These are phyloP conservation scores for Cubamyces lactineus DNA, from an alignment of 768 basidiomycete genomes.

Conservation along the genomic window DNA sequence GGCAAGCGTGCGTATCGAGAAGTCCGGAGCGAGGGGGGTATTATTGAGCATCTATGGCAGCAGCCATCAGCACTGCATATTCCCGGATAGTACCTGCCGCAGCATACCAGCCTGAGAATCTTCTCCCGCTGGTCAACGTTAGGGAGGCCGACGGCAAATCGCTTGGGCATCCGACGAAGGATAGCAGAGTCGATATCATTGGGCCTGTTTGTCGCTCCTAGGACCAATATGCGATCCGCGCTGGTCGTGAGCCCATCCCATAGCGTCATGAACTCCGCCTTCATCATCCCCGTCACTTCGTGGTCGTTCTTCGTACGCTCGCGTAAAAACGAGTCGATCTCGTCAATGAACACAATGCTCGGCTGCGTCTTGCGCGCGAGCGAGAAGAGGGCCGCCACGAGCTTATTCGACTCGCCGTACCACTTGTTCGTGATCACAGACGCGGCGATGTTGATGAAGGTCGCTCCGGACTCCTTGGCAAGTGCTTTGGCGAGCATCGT, in stretches of 20 bases:
- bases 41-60: slow-evolving; percentile 77
- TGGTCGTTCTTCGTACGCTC: slow-evolving; percentile 89
- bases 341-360: slow-evolving; percentile 97
- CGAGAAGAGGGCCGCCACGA: slow-evolving; percentile 92
- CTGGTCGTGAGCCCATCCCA: slow-evolving; percentile 94
- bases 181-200: slow-evolving; percentile 90
- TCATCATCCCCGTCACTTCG: slow-evolving; percentile 98
- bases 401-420: slow-evolving; percentile 93
- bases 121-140: slow-evolving; percentile 76
- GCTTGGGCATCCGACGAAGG: slow-evolving; percentile 96
- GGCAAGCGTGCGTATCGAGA: slow-evolving; percentile 68
- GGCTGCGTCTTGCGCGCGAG: slow-evolving; percentile 94
- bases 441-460: slow-evolving; percentile 88
- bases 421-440: slow-evolving; percentile 79
- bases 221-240: slow-evolving; percentile 80
- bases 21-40: slow-evolving; percentile 63
- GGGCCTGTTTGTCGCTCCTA: slow-evolving; percentile 95
- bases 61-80: no score
- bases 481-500: slow-evolving; percentile 99
- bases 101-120: slow-evolving; percentile 76
- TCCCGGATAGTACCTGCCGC: no score
- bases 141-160: slow-evolving; percentile 85
- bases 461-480: slow-evolving; percentile 95
- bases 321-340: slow-evolving; percentile 94
- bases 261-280: slow-evolving; percentile 94